A percentile compares a stretch with the other conserved stretches of the same genome.
Conservation (phyloP, 2,329 filamentous ascomycete species). For the Apiospora pterosperma region DNA sequence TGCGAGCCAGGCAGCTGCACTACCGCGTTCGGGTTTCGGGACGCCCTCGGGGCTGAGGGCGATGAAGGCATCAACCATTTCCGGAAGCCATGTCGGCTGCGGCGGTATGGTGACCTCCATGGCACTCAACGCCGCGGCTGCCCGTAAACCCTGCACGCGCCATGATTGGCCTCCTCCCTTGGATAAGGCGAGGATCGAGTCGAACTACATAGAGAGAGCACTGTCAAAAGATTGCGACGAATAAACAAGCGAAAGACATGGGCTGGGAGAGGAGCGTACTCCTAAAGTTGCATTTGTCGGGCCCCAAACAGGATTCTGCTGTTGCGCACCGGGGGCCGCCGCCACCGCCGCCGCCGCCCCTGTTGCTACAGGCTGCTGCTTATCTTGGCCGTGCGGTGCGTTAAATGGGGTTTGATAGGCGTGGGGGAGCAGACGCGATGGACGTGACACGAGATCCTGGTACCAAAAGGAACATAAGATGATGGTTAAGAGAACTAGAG, state of each 20-base stretch:
- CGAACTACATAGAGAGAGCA: not conserved
- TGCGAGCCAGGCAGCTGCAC: conserved; percentile 24
- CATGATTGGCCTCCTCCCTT: conserved; percentile 15
- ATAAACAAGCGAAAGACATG: not conserved
- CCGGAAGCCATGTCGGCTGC: conserved; percentile 25
- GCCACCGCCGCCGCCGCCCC: not conserved
- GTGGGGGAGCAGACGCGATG: not conserved
- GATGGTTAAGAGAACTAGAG: not conserved
- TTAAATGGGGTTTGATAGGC: not conserved
- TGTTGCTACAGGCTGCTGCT: not conserved
- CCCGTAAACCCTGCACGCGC: conserved; percentile 31
- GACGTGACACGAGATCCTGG: not conserved
- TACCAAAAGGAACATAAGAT: not conserved
- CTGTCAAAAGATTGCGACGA: not conserved
- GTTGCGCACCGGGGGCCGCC: not conserved
- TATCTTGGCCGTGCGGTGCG: not conserved
- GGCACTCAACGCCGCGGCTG: conserved; percentile 28
- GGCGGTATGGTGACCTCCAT: conserved; percentile 28
- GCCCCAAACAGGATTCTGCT: not conserved
- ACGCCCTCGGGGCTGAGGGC: conserved; percentile 15
- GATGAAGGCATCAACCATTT: conserved; percentile 25
- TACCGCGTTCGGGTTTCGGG: conserved; percentile 12
- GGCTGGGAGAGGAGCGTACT: no score
- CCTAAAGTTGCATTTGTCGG: not conserved
- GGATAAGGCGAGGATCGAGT: not conserved